Percentiles rank a stretch among this genome's conserved stretches.
phyloP scores from a whole-genome alignment of 805 yeast species.

The Candida multigemmis region DNA sequence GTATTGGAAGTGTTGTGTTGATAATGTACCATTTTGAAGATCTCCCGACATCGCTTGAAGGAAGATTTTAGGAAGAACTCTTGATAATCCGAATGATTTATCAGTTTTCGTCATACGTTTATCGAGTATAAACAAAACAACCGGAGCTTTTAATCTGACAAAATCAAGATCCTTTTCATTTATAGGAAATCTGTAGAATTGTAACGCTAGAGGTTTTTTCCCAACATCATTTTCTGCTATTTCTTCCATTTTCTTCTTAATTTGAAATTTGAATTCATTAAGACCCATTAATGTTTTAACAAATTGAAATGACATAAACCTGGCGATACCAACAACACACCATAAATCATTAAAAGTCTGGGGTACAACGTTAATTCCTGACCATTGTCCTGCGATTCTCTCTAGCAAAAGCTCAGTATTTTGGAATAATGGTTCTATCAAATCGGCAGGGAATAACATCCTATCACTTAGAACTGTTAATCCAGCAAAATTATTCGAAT shows the following conservation, averaged over 20 bases:
- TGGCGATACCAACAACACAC: constrained; percentile 81
- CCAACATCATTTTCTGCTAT: constrained; percentile 71
- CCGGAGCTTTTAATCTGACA: constrained; percentile 71
- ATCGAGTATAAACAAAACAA: constrained; percentile 77
- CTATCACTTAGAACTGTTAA: constrained; percentile 52
- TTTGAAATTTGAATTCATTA: constrained; percentile 69
- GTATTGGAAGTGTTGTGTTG: constrained; percentile 79
- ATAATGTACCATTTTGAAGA: constrained; percentile 62
- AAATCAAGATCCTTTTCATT: constrained; percentile 54
- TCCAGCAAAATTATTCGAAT: constrained; percentile 64
- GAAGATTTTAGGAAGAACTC: constrained; percentile 86
- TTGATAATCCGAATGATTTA: constrained; percentile 81
- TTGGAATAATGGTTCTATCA: constrained; percentile 70
- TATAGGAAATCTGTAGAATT: constrained; percentile 58
- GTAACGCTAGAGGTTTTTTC: constrained; percentile 72
- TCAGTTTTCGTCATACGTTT: constrained; percentile 94
- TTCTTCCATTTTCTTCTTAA: constrained; percentile 55
- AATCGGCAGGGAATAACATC: constrained; percentile 60
- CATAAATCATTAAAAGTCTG: constrained; percentile 71
- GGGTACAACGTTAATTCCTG: constrained; percentile 87
- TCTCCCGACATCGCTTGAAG: constrained; percentile 96
- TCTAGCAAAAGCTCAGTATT: constrained; percentile 61
- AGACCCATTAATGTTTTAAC: constrained; percentile 65
- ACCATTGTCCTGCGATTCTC: constrained; percentile 82
- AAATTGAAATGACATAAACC: constrained; percentile 73